phyloP scores from a whole-genome alignment of 352 stramenopile species.

The Phytophthora palmivora region DNA sequence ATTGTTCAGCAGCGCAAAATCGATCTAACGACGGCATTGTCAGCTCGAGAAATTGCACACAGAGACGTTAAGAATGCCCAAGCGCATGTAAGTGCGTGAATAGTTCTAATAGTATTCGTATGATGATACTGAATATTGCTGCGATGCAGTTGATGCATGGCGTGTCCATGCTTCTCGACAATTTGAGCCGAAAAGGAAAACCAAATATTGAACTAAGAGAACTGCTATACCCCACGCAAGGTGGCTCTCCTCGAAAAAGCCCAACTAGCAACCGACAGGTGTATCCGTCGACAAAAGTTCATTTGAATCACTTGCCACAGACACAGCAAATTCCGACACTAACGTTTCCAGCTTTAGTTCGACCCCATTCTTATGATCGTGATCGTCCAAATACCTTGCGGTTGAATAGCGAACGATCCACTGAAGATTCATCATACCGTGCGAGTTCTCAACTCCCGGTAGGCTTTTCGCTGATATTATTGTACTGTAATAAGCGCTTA shows the following conservation, averaged over 20 bases:
- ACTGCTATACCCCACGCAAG: slow-evolving; percentile 15
- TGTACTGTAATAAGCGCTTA: slow-evolving; percentile 1
- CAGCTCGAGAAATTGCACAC: slow-evolving; percentile 32
- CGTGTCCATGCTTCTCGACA: slow-evolving; percentile 59
- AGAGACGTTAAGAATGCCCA: slow-evolving; percentile 45
- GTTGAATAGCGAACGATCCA: background rate
- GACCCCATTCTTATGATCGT: slow-evolving; percentile 3
- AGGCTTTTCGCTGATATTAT: background rate
- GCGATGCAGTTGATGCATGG: slow-evolving; percentile 55
- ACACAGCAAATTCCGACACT: slow-evolving; percentile 69
- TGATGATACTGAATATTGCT: background rate
- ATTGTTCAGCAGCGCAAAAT: slow-evolving; percentile 49
- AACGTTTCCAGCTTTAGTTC: slow-evolving; percentile 29
- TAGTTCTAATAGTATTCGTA: background rate
- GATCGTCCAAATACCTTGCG: slow-evolving; percentile 4
- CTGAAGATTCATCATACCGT: slow-evolving; percentile 14
- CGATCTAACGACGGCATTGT: slow-evolving; percentile 36
- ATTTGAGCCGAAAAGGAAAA: slow-evolving; percentile 48
- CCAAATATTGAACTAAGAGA: slow-evolving; percentile 10
- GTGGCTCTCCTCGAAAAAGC: slow-evolving; percentile 32
- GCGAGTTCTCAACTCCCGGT: slow-evolving; percentile 59
- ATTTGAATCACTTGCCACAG: slow-evolving; percentile 55
- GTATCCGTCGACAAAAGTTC: slow-evolving; percentile 56
- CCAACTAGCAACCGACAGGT: slow-evolving; percentile 40
- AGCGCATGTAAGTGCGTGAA: slow-evolving; percentile 37